These are phyloP conservation scores for Ceratocystis diversiconidia DNA, from an alignment of 2,329 filamentous ascomycete genomes.

Conservation along the genomic window DNA sequence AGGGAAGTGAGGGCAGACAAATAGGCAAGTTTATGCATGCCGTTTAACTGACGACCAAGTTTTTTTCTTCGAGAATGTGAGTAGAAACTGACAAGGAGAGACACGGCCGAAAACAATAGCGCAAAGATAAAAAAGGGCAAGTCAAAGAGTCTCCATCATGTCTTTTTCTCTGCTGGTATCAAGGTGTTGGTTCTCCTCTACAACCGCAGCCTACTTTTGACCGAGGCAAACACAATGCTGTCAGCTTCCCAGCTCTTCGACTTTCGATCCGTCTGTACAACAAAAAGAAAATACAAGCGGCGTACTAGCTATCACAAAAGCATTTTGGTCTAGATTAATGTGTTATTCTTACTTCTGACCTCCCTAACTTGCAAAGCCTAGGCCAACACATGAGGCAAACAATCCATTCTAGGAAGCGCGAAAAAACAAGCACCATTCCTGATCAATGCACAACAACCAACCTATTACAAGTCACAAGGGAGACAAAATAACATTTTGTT, in stretches of 20 bases:
- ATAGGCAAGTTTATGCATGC: not conserved
- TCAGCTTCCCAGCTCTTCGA: no score
- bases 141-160: not conserved
- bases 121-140: not conserved
- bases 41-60: not conserved
- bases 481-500: not conserved
- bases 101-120: not conserved
- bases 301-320: no score
- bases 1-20: not conserved
- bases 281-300: no score
- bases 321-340: no score
- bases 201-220: no score
- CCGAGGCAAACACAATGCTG: no score
- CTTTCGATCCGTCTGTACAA: no score
- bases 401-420: no score
- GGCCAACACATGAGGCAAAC: no score
- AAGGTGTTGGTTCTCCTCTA: no score
- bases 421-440: not conserved
- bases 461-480: not conserved
- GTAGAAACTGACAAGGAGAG: not conserved
- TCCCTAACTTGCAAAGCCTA: no score
- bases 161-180: not conserved
- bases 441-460: not conserved
- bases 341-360: no score
- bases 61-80: not conserved